Evolutionary conservation across 2,329 filamentous ascomycete genomes (phyloP).

Genomic region (Ophiostoma sp.): DNA sequence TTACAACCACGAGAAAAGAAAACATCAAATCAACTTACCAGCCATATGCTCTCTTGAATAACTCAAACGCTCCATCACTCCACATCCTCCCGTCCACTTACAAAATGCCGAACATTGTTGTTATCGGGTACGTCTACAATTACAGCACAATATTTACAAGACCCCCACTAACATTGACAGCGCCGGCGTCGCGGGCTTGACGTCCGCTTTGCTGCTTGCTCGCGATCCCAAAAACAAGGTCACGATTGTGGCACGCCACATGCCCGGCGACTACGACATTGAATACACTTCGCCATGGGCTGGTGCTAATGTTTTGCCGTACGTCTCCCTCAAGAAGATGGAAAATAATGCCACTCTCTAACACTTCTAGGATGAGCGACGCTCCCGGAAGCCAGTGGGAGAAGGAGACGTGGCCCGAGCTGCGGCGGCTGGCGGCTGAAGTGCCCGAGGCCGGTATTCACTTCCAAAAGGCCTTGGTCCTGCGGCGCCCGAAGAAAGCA

Average conservation of each 20-base stretch:
- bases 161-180: conserved; percentile 33
- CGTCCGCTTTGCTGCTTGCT: conserved; percentile 51
- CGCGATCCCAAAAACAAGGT: conserved; percentile 45
- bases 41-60: neutral
- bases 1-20: neutral
- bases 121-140: conserved; percentile 37
- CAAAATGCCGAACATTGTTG: conserved; percentile 42
- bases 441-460: conserved; percentile 78
- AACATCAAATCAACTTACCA: neutral
- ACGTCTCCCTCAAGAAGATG: conserved; percentile 37
- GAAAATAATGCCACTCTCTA: neutral
- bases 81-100: neutral
- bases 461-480: conserved; percentile 63
- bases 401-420: conserved; percentile 62
- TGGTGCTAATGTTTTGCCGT: conserved; percentile 78
- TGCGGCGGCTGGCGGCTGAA: conserved; percentile 59
- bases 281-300: conserved; percentile 91
- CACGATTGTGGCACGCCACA: conserved; percentile 66
- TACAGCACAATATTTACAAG: neutral
- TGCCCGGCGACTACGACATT: conserved; percentile 90
- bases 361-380: conserved; percentile 44
- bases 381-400: conserved; percentile 56
- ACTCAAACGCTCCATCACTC: neutral
- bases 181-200: conserved; percentile 55
- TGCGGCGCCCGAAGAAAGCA: conserved; percentile 55